Percentiles rank a stretch among this genome's conserved stretches.
phyloP scores from a whole-genome alignment of 2,329 filamentous ascomycete genomes.

The Pestalotiopsis fici region DNA sequence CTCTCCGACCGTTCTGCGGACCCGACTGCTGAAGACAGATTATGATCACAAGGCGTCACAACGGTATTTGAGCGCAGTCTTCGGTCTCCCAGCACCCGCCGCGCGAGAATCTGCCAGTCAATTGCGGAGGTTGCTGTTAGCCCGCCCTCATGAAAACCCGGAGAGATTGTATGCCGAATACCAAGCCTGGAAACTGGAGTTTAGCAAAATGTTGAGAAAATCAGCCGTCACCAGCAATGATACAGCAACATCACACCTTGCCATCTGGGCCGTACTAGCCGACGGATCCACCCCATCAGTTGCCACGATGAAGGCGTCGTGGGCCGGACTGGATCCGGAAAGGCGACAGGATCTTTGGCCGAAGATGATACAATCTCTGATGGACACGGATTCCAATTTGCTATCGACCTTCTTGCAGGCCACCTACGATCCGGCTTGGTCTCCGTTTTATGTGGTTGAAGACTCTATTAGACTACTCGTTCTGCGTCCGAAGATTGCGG shows the following conservation, averaged over 20 bases:
- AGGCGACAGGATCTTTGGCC: conserved; percentile 26
- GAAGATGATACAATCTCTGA: conserved; percentile 20
- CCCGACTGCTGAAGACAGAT: background rate
- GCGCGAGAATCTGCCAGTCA: conserved; percentile 25
- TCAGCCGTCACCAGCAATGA: background rate
- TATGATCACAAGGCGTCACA: background rate
- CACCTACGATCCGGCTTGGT: conserved; percentile 27
- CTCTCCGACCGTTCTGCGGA: background rate
- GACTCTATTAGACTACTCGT: conserved; percentile 26
- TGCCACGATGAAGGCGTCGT: conserved; percentile 21
- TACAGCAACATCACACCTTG: background rate
- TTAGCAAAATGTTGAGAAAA: conserved; percentile 11
- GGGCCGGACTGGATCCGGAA: conserved; percentile 20
- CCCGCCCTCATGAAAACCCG: conserved; percentile 3
- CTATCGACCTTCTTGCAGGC: conserved; percentile 21
- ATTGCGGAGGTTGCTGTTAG: conserved; percentile 23
- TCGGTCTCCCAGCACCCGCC: conserved; percentile 20
- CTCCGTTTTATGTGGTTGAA: conserved; percentile 29
- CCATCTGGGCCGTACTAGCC: background rate
- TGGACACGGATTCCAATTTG: conserved; percentile 17
- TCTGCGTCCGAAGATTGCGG: conserved; percentile 2
- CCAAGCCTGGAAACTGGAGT: conserved; percentile 26
- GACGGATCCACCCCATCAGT: background rate
- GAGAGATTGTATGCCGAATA: conserved; percentile 23
- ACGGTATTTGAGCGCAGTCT: conserved; percentile 18